These are phyloP conservation scores for Boletellus deceptivus DNA, from an alignment of 1,284 basidiomycete species.

Conservation along the genomic window DNA sequence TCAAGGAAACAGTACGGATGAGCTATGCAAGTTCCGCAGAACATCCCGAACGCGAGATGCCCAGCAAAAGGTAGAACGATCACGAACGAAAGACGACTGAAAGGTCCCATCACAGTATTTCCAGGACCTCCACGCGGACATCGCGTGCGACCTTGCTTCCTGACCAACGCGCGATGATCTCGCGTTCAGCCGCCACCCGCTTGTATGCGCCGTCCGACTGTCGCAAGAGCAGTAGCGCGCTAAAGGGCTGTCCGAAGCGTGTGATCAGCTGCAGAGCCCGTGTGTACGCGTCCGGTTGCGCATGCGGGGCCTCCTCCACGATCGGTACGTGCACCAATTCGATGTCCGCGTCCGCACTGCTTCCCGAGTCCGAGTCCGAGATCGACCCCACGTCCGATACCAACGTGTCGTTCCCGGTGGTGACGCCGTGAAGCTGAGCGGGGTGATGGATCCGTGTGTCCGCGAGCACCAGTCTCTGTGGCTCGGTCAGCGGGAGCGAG, in stretches of 20 bases:
- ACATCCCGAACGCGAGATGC: too few relatives aligned
- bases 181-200: not conserved
- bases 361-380: not conserved
- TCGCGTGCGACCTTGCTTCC: not conserved
- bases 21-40: too few relatives aligned
- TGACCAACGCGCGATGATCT: not conserved
- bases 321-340: not conserved
- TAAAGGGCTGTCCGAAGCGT: not conserved
- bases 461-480: not conserved
- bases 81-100: not conserved
- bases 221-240: not conserved
- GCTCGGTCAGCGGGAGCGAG: not conserved
- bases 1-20: too few relatives aligned
- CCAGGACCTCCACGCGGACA: slow-evolving; percentile 1
- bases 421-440: not conserved
- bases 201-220: not conserved
- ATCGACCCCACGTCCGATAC: not conserved
- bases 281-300: not conserved
- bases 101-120: not conserved
- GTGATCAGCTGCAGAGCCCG: not conserved
- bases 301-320: not conserved
- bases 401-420: not conserved
- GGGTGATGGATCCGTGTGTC: slow-evolving; percentile 1
- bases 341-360: not conserved
- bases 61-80: too few relatives aligned